Base-by-base conservation (phyloP, 108 stramenopile species). In the Fragilariopsis cylindrus region DNA sequence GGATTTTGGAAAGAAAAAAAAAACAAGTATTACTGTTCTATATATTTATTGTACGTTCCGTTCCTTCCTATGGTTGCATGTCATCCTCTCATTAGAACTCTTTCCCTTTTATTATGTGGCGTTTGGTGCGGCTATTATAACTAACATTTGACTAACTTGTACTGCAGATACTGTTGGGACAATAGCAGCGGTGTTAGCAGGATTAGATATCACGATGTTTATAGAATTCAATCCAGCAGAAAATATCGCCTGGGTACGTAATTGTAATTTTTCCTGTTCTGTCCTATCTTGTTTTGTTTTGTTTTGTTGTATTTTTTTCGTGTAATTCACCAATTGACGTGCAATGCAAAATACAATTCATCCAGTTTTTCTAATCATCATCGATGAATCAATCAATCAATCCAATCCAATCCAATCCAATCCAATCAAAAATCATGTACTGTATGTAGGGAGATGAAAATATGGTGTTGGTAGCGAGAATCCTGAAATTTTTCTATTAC, bases 151-250 rank as follows among this genome's bases (percentile, higher is more conserved):
- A 21, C 48, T n/a, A 4, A n/a, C 30, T 30, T 30, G 30, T 2
- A 30, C 2, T 30, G 30, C 70, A 84, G 87, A 88, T 85, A 94
- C 93, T 1, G 93, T 96, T 40, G 93, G 96, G 3, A 96, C 96
- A 47, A 93, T 94, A 73, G 93, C 93, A 7, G 93, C 96, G 18
- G 93, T 96, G 0, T 76, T 96, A 69, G 93, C 96, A 11, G 92
- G 92, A 42, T 74, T 94, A n/a, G 92, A 94, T 70, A 85, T 94
- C 50, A 96, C 96, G 53, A 93, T 94, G 93, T 93, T 96, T 75
- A 94, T 96, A 69, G 96, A 94, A 81, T 94, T 96, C 69, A 82
- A 84, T 76, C 90, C 91, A 4, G 84, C 91, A 3, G 40, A 65
- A 3, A 87, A 92, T 69, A 54, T 69, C 0, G 81, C 80, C 41